These are phyloP conservation scores for Echites panduratus DNA, from an alignment of 257 asterid species.

Conservation along the genomic window DNA sequence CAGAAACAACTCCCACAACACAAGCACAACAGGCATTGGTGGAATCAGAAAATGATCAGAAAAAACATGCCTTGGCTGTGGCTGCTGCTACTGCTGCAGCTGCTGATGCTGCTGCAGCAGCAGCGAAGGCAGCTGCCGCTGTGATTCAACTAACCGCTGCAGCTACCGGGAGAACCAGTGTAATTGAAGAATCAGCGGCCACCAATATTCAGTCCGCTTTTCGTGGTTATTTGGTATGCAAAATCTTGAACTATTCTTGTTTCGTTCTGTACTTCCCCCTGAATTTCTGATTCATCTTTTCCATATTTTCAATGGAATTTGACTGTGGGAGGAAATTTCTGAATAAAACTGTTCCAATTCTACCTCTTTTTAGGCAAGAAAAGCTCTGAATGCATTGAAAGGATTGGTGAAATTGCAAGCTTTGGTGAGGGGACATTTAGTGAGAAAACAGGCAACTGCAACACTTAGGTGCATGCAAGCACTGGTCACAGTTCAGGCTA, in stretches of 20 bases:
- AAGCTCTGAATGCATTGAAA: slow-evolving; percentile 88
- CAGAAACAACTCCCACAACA: slow-evolving; percentile 15
- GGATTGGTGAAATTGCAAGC: slow-evolving; percentile 95
- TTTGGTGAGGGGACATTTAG: slow-evolving; percentile 84
- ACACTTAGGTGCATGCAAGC: slow-evolving; percentile 95
- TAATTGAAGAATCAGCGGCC: slow-evolving; percentile 53
- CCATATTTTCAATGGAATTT: not conserved
- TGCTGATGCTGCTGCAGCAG: slow-evolving; percentile 62
- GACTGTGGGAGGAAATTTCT: not conserved
- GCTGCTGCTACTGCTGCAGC: slow-evolving; percentile 73
- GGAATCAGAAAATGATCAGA: slow-evolving; percentile 36
- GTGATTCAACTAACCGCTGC: slow-evolving; percentile 50
- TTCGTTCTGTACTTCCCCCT: not conserved
- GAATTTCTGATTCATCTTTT: too few relatives aligned
- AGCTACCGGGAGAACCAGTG: slow-evolving; percentile 23
- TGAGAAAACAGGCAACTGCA: slow-evolving; percentile 79
- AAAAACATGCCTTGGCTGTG: slow-evolving; percentile 55
- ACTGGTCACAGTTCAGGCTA: slow-evolving; percentile 61
- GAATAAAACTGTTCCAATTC: not conserved
- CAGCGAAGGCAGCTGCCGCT: slow-evolving; percentile 73
- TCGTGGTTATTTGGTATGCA: slow-evolving; percentile 66
- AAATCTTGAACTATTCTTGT: not conserved
- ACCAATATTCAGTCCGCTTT: slow-evolving; percentile 68
- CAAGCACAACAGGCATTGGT: slow-evolving; percentile 13
- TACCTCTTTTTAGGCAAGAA: slow-evolving; percentile 55